phyloP scores from a whole-genome alignment of 163 green algal species.

The Scenedesmus sp. region DNA sequence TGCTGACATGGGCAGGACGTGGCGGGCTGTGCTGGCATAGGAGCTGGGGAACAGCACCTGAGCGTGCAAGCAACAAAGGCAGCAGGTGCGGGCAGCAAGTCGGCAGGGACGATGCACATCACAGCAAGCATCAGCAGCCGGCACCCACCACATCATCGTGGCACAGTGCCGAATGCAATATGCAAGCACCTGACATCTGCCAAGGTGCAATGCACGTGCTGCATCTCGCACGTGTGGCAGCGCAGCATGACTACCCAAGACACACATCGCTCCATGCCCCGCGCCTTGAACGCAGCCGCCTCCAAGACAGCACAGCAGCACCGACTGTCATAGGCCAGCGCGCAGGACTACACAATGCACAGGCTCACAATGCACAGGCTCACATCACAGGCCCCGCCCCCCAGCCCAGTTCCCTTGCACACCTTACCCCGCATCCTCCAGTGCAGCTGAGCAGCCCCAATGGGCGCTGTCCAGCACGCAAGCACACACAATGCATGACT shows the following conservation, averaged over 20 bases:
- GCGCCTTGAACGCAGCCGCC: too few relatives aligned
- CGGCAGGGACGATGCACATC: too few relatives aligned
- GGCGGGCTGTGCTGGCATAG: slow-evolving; percentile 76
- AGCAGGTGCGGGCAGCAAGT: background rate
- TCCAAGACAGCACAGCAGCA: background rate
- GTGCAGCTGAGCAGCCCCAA: slow-evolving; percentile 58
- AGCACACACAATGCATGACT: background rate
- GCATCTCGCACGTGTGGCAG: too few relatives aligned
- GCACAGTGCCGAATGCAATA: background rate
- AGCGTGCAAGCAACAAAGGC: background rate
- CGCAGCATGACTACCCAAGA: too few relatives aligned
- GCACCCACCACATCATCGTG: too few relatives aligned
- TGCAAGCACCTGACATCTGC: background rate
- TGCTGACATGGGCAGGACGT: slow-evolving; percentile 70
- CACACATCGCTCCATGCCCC: too few relatives aligned
- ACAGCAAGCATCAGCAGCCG: too few relatives aligned
- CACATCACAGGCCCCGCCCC: too few relatives aligned
- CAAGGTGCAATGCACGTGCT: too few relatives aligned
- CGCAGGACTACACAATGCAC: too few relatives aligned
- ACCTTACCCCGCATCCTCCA: slow-evolving; percentile 88
- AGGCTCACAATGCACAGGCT: too few relatives aligned
- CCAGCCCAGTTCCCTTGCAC: background rate
- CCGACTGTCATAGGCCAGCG: too few relatives aligned
- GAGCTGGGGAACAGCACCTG: slow-evolving; percentile 68
- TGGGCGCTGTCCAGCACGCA: background rate